phyloP scores from a whole-genome alignment of 192 early-diverging fungal genomes.

The Chytriomyces sp. region DNA sequence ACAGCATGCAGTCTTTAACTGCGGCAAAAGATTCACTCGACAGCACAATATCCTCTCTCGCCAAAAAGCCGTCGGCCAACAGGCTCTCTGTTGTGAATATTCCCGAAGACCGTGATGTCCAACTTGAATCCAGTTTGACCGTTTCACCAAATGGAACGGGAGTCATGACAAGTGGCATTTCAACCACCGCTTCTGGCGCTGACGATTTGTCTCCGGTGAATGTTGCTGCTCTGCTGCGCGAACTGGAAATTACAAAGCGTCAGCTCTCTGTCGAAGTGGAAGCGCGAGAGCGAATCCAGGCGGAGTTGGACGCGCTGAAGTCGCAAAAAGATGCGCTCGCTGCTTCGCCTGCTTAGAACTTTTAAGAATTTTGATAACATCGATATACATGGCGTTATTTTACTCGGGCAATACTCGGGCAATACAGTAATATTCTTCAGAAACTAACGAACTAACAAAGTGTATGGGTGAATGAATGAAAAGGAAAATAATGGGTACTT shows the following conservation, averaged over 20 bases:
- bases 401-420: too few species aligned
- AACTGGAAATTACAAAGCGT: neutral
- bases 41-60: constrained; percentile 5
- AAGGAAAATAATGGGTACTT: neutral
- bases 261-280: neutral
- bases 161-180: constrained; percentile 1
- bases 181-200: neutral
- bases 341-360: too few species aligned
- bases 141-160: neutral
- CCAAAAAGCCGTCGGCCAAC: neutral
- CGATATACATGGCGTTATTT: too few species aligned
- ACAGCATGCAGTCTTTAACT: constrained; percentile 10
- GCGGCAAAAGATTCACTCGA: constrained; percentile 19
- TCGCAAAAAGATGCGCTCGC: too few species aligned
- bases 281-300: neutral
- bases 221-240: neutral
- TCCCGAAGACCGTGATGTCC: neutral
- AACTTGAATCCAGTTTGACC: neutral
- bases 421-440: too few species aligned
- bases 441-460: too few species aligned
- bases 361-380: too few species aligned
- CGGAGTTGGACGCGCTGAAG: too few species aligned
- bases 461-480: neutral
- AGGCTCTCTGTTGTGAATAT: neutral
- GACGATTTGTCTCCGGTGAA: neutral